Base-by-base conservation (phyloP, 352 stramenopile genomes). In the Pythium pectinolyticum region DNA sequence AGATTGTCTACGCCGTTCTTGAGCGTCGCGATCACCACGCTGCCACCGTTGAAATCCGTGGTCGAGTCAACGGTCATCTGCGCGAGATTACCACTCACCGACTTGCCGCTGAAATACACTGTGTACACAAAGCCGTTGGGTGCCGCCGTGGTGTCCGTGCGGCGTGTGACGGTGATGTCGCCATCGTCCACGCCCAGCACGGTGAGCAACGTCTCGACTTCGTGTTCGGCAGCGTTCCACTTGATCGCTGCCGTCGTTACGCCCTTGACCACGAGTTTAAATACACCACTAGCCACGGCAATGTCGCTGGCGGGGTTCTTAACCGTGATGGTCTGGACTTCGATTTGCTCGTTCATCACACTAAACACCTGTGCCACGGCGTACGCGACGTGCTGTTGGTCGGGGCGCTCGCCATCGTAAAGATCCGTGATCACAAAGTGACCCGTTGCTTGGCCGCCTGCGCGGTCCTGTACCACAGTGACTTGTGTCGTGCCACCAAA, bases 321-420 rank as follows among this genome's bases (percentile, higher is more conserved):
- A 2, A 92, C 69, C 2, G 73, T 63, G 8, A 94, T 64, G 24
- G 80, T 74, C 47, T 93, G 77, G 8, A 92, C 63, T 40, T 90
- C 80, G 55, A 91, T 88, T 41, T 84, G 77, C 49, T 92, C 82
- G 27, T 74, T 73, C 65, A 85, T 72, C 7, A 94, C 80, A n/a
- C 67, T 80, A 34, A 93, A 94, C 9, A 87, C 56, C 30, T 90
- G 86, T 1, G 67, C 74, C 12, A 94, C 69, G 17, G 24, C 71
- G 46, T 93, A 93, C 2, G 77, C 78, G 9, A 81, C 48, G 37
- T 69, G 62, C 41, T 88, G 80, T 0, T 61, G 58, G 1, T 62
- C 63, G 1, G 83, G 70, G 10, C 59, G 58, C 32, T 92, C 86
- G 6, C 86, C 84, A 40, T 76, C 51, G 54, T 94, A 93, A 34